Evolutionary conservation across 371 early-diverging fungal species (phyloP).

Genomic region (Coelomomyces lativittatus): DNA sequence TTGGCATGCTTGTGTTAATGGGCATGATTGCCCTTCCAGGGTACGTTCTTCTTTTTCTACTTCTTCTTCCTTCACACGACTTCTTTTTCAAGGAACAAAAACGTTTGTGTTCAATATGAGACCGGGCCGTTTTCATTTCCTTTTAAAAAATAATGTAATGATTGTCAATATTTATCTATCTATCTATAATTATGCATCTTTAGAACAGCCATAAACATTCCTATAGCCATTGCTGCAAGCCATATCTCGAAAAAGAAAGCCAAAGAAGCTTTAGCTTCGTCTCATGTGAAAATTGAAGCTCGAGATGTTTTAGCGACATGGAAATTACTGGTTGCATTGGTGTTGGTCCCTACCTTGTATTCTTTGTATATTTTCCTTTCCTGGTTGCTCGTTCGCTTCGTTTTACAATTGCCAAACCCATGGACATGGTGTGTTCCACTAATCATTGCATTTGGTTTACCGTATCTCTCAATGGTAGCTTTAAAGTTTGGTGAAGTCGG

Average conservation of each 20-base stretch:
- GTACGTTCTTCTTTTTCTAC: constrained; percentile 15
- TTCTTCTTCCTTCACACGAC: background rate
- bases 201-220: constrained; percentile 56
- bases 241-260: constrained; percentile 58
- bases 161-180: too few species aligned
- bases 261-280: constrained; percentile 65
- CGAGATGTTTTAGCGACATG: constrained; percentile 88
- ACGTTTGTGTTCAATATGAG: background rate
- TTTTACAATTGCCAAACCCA: constrained; percentile 9
- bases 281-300: constrained; percentile 79
- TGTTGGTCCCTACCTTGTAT: constrained; percentile 56
- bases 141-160: background rate
- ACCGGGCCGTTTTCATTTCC: background rate
- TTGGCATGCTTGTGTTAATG: constrained; percentile 46
- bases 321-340: constrained; percentile 75
- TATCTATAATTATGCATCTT: too few species aligned
- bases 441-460: constrained; percentile 35
- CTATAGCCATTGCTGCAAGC: constrained; percentile 53
- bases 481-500: constrained; percentile 76
- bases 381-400: constrained; percentile 11
- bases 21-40: constrained; percentile 66
- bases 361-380: constrained; percentile 39
- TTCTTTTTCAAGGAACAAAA: too few species aligned
- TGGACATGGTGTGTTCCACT: constrained; percentile 16
- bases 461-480: constrained; percentile 58